Evolutionary conservation across 768 basidiomycete genomes (phyloP).

Genomic region (Galerina sulciceps): DNA sequence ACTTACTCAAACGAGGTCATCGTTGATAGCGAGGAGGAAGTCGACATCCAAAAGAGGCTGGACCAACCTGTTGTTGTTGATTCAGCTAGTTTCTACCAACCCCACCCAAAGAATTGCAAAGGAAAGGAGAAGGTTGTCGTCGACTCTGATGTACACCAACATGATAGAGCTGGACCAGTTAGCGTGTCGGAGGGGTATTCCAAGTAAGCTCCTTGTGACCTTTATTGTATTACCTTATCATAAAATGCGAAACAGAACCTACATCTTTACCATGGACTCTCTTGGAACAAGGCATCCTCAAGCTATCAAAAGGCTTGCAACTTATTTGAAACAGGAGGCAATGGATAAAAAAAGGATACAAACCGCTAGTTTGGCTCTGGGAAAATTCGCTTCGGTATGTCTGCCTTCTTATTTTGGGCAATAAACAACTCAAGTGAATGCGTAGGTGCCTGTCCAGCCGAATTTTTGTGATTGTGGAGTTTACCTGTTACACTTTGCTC

Average conservation of each 20-base stretch:
- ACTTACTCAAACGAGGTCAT: background rate
- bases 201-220: slow-evolving; percentile 8
- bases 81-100: slow-evolving; percentile 10
- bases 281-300: slow-evolving; percentile 74
- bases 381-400: slow-evolving; percentile 58
- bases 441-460: slow-evolving; percentile 83
- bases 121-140: slow-evolving; percentile 25
- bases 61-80: background rate
- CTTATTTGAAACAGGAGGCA: slow-evolving; percentile 81
- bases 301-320: slow-evolving; percentile 60
- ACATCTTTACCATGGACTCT: slow-evolving; percentile 91
- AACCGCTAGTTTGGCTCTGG: slow-evolving; percentile 41
- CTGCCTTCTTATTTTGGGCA: background rate
- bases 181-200: background rate
- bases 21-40: slow-evolving; percentile 9
- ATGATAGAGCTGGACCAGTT: slow-evolving; percentile 7
- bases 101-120: slow-evolving; percentile 6
- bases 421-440: background rate
- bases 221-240: background rate
- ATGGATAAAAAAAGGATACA: slow-evolving; percentile 62
- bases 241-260: slow-evolving; percentile 53
- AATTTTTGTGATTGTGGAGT: slow-evolving; percentile 94
- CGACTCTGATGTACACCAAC: background rate
- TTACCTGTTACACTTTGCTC: slow-evolving; percentile 86
- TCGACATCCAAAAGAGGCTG: background rate